Base-by-base conservation (phyloP, 2,329 filamentous ascomycete genomes). In the Aspergillus terreus region DNA sequence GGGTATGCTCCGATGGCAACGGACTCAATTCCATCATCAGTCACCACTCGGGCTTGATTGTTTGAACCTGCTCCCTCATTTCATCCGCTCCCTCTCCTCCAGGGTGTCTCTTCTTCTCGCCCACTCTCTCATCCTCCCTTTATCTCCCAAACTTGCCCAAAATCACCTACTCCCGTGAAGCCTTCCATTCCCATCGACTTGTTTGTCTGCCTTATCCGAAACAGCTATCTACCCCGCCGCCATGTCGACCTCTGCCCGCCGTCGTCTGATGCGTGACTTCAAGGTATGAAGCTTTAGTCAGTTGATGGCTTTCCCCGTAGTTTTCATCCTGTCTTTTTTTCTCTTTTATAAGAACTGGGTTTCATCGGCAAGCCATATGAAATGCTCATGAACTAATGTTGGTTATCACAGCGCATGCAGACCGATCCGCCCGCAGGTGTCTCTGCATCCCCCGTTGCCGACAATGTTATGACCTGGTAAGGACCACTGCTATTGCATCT, bases 231-330 rank as follows among this genome's bases (percentile, higher is more conserved):
- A 56, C 48, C 55, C 56, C 53, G 49, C 55, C 68, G 76, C 60
- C 62, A 91, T 90, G 92, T 97, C 92, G 65, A 97, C 94, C 58
- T 88, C 92, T 62, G 94, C 94, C 62, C 88, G 94, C 71, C 89
- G 94, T 71, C 90, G 94, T 70, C 80, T 99, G 73, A 97, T 99
- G 94, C 89, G 94, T 72, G 94, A 97, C 79, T 97, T 97, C 83
- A 97, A 97, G 88, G 91, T 95, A 72, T 54, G 82, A 25, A 19
- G 10, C 15, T 17, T 38, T 15, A 30, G 7, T 32, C 38, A 33
- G 12, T 11, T 30, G 27, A n/a, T 36, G 32, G 42, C 32, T 23
- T 50, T 46, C 33, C 35, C 27, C 27, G 51, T 42, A 43, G 47
- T 46, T 19, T 19, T 19, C 3, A 19, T 19, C 19, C 19, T 47